Conservation (phyloP, 768 basidiomycete species). For the Panaeolus cyanescens region DNA sequence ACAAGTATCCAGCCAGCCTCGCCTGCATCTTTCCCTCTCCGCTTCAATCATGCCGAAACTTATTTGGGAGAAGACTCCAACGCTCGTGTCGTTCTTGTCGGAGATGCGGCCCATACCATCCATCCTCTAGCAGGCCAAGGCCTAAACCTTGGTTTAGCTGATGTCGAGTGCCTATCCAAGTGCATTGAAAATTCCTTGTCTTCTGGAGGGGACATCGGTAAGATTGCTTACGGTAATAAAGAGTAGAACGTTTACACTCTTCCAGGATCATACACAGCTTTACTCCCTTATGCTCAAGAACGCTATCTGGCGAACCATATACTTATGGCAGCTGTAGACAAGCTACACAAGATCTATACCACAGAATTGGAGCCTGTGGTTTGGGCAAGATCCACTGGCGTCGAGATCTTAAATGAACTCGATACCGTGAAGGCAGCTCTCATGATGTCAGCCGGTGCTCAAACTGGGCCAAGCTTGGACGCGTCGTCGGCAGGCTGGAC, state of each 20-base stretch:
- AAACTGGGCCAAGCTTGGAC: constrained; percentile 10
- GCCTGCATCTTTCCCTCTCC: constrained; percentile 88
- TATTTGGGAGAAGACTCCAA: constrained; percentile 78
- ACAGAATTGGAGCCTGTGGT: constrained; percentile 69
- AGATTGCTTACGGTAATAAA: constrained; percentile 22
- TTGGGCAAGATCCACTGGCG: constrained; percentile 83
- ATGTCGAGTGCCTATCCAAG: constrained; percentile 72
- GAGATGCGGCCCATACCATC: constrained; percentile 94
- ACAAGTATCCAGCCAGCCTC: constrained; percentile 68
- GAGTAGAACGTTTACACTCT: neutral
- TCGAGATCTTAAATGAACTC: constrained; percentile 91
- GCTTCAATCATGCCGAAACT: constrained; percentile 81
- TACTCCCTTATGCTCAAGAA: constrained; percentile 76
- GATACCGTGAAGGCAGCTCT: constrained; percentile 79
- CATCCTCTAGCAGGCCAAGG: constrained; percentile 98
- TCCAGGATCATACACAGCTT: constrained; percentile 72
- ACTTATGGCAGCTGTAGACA: constrained; percentile 83
- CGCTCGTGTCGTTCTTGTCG: constrained; percentile 82
- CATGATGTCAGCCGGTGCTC: constrained; percentile 77
- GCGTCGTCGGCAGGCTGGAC: constrained; percentile 29
- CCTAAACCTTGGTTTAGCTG: constrained; percentile 89
- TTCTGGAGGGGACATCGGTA: constrained; percentile 84
- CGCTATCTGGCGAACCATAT: constrained; percentile 88
- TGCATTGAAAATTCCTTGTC: constrained; percentile 59
- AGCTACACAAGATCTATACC: constrained; percentile 86